phyloP scores from a whole-genome alignment of 306 rosid genomes.

The Trichosanthes truncata region DNA sequence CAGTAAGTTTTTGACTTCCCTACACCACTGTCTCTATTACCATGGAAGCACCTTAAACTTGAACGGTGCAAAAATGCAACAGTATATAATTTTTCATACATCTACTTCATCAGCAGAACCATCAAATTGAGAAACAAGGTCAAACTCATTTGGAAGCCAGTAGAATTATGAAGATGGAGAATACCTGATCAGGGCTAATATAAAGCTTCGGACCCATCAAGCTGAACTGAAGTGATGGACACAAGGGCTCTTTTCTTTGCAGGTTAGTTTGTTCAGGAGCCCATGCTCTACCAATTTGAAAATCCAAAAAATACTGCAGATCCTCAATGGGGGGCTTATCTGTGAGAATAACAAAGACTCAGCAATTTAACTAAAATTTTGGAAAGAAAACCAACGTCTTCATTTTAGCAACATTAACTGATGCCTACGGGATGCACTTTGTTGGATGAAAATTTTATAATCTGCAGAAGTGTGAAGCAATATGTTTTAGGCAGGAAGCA shows the following conservation, averaged over 20 bases:
- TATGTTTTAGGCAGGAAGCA: neutral
- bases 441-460: neutral
- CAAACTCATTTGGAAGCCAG: neutral
- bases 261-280: conserved; percentile 81
- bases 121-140: neutral
- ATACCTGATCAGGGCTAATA: conserved; percentile 93
- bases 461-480: neutral
- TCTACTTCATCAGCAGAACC: conserved; percentile 2
- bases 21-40: neutral
- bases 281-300: conserved; percentile 83
- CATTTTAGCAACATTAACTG: neutral
- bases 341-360: conserved; percentile 23
- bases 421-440: neutral
- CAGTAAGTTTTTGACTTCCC: neutral
- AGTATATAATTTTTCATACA: neutral
- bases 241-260: conserved; percentile 91
- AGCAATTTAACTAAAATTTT: conserved; percentile 1
- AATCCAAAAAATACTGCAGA: conserved; percentile 91
- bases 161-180: conserved; percentile 10
- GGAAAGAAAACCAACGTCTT: neutral
- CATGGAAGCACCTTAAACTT: neutral
- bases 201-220: conserved; percentile 97
- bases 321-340: conserved; percentile 97
- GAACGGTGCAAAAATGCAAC: neutral
- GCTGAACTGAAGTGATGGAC: conserved; percentile 82